Percentiles rank a stretch among this genome's conserved stretches.
Evolutionary conservation across 2,329 filamentous ascomycete species (phyloP).

Genomic region (Myriosclerotinia curreyana): DNA sequence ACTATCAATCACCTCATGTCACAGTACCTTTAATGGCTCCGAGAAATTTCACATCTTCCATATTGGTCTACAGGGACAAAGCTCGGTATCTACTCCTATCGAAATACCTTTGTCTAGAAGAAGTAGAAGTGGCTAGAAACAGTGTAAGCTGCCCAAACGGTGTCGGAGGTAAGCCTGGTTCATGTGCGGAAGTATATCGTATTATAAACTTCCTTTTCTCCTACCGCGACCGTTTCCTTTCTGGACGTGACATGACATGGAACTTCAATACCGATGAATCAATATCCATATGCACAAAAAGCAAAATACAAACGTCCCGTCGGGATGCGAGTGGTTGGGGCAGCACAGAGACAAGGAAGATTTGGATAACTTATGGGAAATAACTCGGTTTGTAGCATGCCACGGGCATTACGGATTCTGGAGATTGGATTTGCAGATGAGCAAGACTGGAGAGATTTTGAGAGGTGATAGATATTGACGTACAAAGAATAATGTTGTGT

Average conservation of each 20-base stretch:
- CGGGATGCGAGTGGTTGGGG: not conserved
- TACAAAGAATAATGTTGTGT: not conserved
- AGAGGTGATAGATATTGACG: conserved; percentile 11
- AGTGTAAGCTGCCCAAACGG: not conserved
- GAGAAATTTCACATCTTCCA: not conserved
- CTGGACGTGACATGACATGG: not conserved
- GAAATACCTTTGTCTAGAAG: not conserved
- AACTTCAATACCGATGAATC: not conserved
- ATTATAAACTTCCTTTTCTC: not conserved
- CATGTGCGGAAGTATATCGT: not conserved
- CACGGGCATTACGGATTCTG: not conserved
- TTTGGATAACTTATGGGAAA: not conserved
- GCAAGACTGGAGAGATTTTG: conserved; percentile 5
- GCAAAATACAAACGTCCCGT: not conserved
- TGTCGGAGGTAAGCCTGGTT: not conserved
- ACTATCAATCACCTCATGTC: not conserved
- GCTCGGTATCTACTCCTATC: not conserved
- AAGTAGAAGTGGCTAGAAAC: not conserved
- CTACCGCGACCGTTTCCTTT: not conserved
- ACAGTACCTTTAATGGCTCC: not conserved
- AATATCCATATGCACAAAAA: not conserved
- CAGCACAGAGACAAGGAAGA: not conserved
- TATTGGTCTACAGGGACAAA: not conserved
- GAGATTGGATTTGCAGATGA: conserved; percentile 4
- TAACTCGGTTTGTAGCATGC: not conserved